A percentile compares a stretch with the other conserved stretches of the same genome.
phyloP scores from a whole-genome alignment of 257 asterid species.

The Solanum pinnatisectum region DNA sequence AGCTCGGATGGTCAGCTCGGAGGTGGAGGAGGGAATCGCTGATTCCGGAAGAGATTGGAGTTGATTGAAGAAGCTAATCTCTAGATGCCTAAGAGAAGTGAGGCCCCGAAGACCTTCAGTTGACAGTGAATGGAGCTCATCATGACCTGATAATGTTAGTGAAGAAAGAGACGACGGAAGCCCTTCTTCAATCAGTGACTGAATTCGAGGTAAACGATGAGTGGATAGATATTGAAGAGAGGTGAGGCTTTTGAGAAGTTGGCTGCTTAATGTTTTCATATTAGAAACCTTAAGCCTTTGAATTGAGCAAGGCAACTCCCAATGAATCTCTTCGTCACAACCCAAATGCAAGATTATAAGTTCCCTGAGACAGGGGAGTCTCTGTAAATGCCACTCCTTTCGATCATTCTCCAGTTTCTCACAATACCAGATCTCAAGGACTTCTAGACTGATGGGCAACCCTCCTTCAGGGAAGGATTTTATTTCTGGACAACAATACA shows the following conservation, averaged over 20 bases:
- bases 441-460: not conserved
- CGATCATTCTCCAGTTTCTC: not conserved
- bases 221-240: too few relatives aligned
- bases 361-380: not conserved
- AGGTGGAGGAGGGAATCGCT: too few relatives aligned
- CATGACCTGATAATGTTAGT: too few relatives aligned
- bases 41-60: too few relatives aligned
- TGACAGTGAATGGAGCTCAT: too few relatives aligned
- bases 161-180: too few relatives aligned
- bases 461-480: not conserved
- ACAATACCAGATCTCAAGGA: not conserved
- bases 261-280: not conserved
- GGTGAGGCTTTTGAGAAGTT: not conserved
- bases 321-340: not conserved
- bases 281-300: rapidly evolving
- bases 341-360: not conserved
- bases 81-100: too few relatives aligned
- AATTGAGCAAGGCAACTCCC: not conserved
- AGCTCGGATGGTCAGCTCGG: too few relatives aligned
- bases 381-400: not conserved
- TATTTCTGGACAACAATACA: not conserved
- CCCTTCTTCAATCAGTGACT: too few relatives aligned
- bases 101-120: too few relatives aligned
- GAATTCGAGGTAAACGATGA: too few relatives aligned
- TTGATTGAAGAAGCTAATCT: too few relatives aligned